Evolutionary conservation across 75 land plant species (phyloP), one percentile per base, ranked within the genome.

Genomic region (Selaginella tamariscina): DNA sequence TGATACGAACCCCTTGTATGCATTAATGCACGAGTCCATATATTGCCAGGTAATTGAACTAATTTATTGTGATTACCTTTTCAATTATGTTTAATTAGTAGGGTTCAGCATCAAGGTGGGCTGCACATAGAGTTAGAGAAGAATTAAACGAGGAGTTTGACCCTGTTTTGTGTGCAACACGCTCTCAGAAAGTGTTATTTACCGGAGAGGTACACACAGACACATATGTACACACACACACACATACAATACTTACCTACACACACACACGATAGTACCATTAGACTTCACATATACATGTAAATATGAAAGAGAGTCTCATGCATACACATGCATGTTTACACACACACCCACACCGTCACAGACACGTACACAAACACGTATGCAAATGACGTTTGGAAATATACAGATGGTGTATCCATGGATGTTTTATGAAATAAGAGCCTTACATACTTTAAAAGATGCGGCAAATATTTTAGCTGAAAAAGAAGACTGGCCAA

Each of bases 181-280:
- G 84, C 68, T 80, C 78, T 24, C 80, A 70, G 21, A 83, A 84
- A 66, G 88, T 94, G 54, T 74, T 72, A 30, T 90, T 94, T 57
- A 94, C 98, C 32, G 98, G 98, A 33, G 98, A 94, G 91, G 98
- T 90, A 75, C n/a, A n/a, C n/a, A n/a, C n/a, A n/a, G n/a, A n/a
- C n/a, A n/a, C n/a, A n/a, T n/a, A n/a, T n/a, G n/a, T n/a, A n/a
- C n/a, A n/a, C n/a, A n/a, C n/a, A n/a, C n/a, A n/a, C n/a, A n/a
- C n/a, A n/a, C n/a, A n/a, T n/a, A n/a, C n/a, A n/a, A n/a, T n/a
- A n/a, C n/a, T n/a, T n/a, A n/a, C n/a, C n/a, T n/a, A n/a, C n/a
- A n/a, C n/a, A n/a, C n/a, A n/a, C n/a, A n/a, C n/a, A n/a, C n/a
- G n/a, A n/a, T n/a, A n/a, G n/a, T n/a, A n/a, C n/a, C n/a, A n/a